Conservation (phyloP, 805 yeast species). For the Ogataea nitratoaversa region DNA sequence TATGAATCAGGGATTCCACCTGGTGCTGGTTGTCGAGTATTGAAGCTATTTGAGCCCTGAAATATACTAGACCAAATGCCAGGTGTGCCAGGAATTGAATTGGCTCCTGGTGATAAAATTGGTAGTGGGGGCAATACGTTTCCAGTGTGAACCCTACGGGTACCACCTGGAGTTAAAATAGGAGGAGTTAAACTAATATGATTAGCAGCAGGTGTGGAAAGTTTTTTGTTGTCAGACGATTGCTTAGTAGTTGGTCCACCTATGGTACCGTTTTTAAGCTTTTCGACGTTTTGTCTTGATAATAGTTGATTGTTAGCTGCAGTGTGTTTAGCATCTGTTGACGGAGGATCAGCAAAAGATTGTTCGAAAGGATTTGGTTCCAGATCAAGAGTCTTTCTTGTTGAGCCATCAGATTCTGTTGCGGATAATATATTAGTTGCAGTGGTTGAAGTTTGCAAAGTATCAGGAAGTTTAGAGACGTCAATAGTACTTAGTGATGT, state of each 20-base stretch:
- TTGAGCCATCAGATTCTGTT: slow-evolving; percentile 5
- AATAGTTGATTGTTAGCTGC: neutral
- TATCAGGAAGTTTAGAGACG: neutral
- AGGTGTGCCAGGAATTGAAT: slow-evolving; percentile 47
- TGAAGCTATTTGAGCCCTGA: slow-evolving; percentile 31
- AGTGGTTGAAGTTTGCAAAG: neutral
- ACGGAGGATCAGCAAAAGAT: slow-evolving; percentile 56
- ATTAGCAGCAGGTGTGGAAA: slow-evolving; percentile 11
- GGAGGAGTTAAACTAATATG: slow-evolving; percentile 31
- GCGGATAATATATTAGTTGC: neutral
- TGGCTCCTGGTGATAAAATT: slow-evolving; percentile 41
- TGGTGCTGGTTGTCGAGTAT: slow-evolving; percentile 8
- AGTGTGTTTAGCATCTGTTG: slow-evolving; percentile 1
- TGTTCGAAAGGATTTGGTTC: slow-evolving; percentile 96
- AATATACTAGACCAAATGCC: slow-evolving; percentile 49
- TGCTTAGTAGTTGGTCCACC: neutral
- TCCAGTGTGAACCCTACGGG: slow-evolving; percentile 30
- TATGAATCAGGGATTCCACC: slow-evolving; percentile 2
- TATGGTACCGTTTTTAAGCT: neutral
- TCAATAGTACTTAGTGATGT: slow-evolving; percentile 16
- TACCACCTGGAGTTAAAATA: slow-evolving; percentile 51
- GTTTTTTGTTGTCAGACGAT: neutral
- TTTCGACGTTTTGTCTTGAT: neutral
- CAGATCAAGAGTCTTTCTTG: slow-evolving; percentile 32
- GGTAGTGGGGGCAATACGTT: slow-evolving; percentile 44